A percentile compares a stretch with the other conserved stretches of the same genome.
phyloP scores from a whole-genome alignment of 108 stramenopile species.

The Cyclotella sp. region DNA sequence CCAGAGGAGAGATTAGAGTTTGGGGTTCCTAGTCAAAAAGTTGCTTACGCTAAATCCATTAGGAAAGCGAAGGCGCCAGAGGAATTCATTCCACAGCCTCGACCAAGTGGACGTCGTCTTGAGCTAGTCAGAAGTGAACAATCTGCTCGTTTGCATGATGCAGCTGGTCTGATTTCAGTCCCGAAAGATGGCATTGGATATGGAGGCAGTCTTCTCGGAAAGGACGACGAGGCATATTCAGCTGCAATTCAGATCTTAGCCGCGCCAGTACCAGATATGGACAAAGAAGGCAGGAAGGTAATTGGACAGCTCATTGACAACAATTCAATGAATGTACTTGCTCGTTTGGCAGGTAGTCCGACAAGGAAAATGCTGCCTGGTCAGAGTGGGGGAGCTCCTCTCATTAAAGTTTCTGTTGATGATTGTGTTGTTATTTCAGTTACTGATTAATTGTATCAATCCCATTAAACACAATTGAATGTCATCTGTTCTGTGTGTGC shows the following conservation, averaged over 20 bases:
- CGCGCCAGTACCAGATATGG: slow-evolving; percentile 59
- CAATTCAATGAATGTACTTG: slow-evolving; percentile 70
- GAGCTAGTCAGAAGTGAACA: slow-evolving; percentile 48
- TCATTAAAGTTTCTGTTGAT: slow-evolving; percentile 44
- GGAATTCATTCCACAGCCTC: slow-evolving; percentile 70
- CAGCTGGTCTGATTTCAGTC: slow-evolving; percentile 71
- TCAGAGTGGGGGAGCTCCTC: slow-evolving; percentile 48
- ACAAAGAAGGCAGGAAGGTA: slow-evolving; percentile 66
- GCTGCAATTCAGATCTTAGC: slow-evolving; percentile 78
- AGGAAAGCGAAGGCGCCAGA: slow-evolving; percentile 55
- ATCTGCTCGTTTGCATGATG: slow-evolving; percentile 55
- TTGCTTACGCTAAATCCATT: slow-evolving; percentile 63
- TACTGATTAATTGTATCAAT: not conserved
- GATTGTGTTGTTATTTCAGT: slow-evolving; percentile 7
- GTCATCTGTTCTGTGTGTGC: too few species aligned
- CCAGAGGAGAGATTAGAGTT: slow-evolving; percentile 71
- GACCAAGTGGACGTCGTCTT: slow-evolving; percentile 51
- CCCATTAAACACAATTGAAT: too few species aligned
- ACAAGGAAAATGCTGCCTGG: slow-evolving; percentile 60
- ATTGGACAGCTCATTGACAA: slow-evolving; percentile 82
- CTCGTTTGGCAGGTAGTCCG: slow-evolving; percentile 68
- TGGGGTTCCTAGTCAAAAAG: slow-evolving; percentile 74
- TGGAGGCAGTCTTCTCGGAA: slow-evolving; percentile 68
- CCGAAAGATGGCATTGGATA: slow-evolving; percentile 81
- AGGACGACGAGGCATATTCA: slow-evolving; percentile 77